Conservation (phyloP, 164 flowering plant genomes). For the Kalanchoe fedtschenkoi region DNA sequence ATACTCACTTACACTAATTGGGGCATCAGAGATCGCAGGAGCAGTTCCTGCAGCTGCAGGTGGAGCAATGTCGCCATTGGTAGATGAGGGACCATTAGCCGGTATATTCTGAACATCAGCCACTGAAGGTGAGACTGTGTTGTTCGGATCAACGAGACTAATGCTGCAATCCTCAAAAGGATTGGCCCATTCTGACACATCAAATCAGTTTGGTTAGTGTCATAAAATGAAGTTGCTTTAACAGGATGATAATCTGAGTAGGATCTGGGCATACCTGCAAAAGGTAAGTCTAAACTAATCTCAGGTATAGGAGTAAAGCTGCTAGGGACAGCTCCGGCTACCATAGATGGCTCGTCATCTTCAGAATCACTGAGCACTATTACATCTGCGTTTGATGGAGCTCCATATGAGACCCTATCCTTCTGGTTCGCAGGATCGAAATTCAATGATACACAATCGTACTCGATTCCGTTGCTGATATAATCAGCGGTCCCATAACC, state of each 20-base stretch:
- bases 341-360: constrained; percentile 38
- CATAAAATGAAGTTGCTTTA: constrained; percentile 21
- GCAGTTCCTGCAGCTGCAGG: constrained; percentile 38
- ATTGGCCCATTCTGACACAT: constrained; percentile 50
- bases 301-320: constrained; percentile 25
- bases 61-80: constrained; percentile 48
- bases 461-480: constrained; percentile 49
- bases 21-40: constrained; percentile 23
- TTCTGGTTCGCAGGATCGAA: constrained; percentile 36
- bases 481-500: constrained; percentile 54
- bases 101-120: constrained; percentile 39
- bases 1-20: constrained; percentile 64
- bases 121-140: constrained; percentile 46
- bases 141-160: constrained; percentile 58
- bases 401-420: constrained; percentile 25
- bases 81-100: constrained; percentile 29
- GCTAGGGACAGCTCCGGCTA: constrained; percentile 30
- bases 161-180: constrained; percentile 47
- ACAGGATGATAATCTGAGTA: constrained; percentile 43
- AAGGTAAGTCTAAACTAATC: constrained; percentile 29
- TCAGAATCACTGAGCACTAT: constrained; percentile 95
- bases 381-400: constrained; percentile 43
- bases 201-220: constrained; percentile 43
- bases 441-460: constrained; percentile 55
- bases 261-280: constrained; percentile 36